phyloP scores from a whole-genome alignment of 2,329 filamentous ascomycete species.

The Aspergillus sp. region DNA sequence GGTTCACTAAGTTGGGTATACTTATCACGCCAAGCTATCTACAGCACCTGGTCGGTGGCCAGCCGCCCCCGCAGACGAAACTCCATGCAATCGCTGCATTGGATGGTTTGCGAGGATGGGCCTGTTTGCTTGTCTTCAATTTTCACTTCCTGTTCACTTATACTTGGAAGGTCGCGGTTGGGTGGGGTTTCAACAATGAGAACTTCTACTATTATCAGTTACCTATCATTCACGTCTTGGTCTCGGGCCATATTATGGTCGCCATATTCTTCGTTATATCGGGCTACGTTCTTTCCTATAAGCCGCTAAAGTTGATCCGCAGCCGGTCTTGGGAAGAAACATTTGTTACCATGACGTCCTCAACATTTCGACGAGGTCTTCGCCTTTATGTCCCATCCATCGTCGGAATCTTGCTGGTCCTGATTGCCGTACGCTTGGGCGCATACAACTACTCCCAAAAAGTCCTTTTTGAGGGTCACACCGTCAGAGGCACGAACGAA shows the following conservation, averaged over 20 bases:
- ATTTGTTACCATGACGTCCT: slow-evolving; percentile 41
- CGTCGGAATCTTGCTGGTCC: slow-evolving; percentile 40
- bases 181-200: slow-evolving; percentile 41
- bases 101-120: slow-evolving; percentile 46
- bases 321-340: slow-evolving; percentile 39
- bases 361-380: slow-evolving; percentile 45
- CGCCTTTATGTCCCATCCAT: slow-evolving; percentile 46
- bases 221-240: slow-evolving; percentile 43
- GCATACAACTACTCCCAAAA: slow-evolving; percentile 38
- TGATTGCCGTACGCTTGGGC: slow-evolving; percentile 45
- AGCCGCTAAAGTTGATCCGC: slow-evolving; percentile 41
- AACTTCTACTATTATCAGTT: slow-evolving; percentile 44
- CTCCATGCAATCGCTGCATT: slow-evolving; percentile 42
- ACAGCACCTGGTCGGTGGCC: slow-evolving; percentile 33
- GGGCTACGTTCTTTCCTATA: slow-evolving; percentile 49
- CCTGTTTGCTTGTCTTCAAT: slow-evolving; percentile 47
- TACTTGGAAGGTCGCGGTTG: slow-evolving; percentile 41
- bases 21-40: slow-evolving; percentile 38
- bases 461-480: slow-evolving; percentile 37
- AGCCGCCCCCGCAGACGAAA: slow-evolving; percentile 27
- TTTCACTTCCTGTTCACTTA: slow-evolving; percentile 48
- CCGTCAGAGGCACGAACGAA: slow-evolving; percentile 43
- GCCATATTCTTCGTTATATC: slow-evolving; percentile 51
- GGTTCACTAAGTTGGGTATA: slow-evolving; percentile 27
- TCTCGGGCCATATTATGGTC: slow-evolving; percentile 50